Evolutionary conservation across 106 monocot species (phyloP), one percentile per base, ranked within the genome.

Genomic region (Amphibolis antarctica): DNA sequence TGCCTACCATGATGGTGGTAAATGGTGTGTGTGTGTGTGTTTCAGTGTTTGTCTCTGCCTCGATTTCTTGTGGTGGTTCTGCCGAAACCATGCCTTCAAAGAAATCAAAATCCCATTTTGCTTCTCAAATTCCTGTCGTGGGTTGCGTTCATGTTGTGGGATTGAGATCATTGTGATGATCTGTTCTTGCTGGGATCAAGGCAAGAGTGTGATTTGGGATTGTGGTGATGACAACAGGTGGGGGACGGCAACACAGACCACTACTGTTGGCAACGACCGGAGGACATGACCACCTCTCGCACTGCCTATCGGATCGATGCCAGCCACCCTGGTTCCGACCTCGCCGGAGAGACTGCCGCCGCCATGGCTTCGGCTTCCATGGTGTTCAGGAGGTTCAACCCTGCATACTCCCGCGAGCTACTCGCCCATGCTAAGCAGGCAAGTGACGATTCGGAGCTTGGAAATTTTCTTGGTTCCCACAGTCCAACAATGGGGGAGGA

Each of bases 251-350:
- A 80, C 73, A 80, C 82, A 0, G 96, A 90, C 31, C 96, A 96
- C 69, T 68, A 74, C 69, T 96, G 96, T 56, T 96, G 96, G 96
- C 90, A 90, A 55, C 42, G 96, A 66, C 96, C 96, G 53, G 96
- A 96, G 71, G 96, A 96, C 70, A 96, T 96, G 96, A 96, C 90
- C 6, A 96, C 96, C 0, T 78, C 62, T 57, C 83, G 96, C 3
- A 72, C 66, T 12, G 96, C 96, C 0, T 96, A 96, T 51, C 77
- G 80, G 24, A 68, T 96, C 44, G 96, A 96, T 43, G 27, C 59
- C 10, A 46, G 74, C 53, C 66, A 87, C 45, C 96, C 96, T 0
- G 96, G 96, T 0, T 96, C 96, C 4, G 96, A 96, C 67, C 86
- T 96, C 18, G 96, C 96, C 55, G 96, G 84, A 21, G 96, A 96